Evolutionary conservation across 108 stramenopile genomes (phyloP), one percentile per base, ranked within the genome.

Genomic region (Cyclotella choctawhatcheeana): DNA sequence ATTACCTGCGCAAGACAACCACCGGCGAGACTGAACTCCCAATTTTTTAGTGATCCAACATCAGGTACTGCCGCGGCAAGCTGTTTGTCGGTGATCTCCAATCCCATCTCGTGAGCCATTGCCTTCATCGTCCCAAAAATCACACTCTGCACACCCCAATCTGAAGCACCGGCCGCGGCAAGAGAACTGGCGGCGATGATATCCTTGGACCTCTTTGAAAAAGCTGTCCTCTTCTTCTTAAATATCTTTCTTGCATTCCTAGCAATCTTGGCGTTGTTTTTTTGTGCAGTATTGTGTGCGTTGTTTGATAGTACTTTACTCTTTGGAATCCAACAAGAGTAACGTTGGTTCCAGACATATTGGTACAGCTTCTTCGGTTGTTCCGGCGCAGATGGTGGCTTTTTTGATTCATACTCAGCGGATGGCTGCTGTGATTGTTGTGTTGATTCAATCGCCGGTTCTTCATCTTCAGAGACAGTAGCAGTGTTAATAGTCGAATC

Each of bases 111-210:
- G 4, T 48, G 17, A n/a, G 47, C 47, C 8, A 48, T n/a, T 17
- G 47, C 47, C 17, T 48, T 48, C n/a, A 48, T 17, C n/a, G 47
- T 48, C 4, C 47, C 47, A 48, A 48, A 48, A n/a, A 48, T 48
- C 4, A 48, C 47, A n/a, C 47, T n/a, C n/a, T 48, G 47, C 8
- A 48, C 47, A 48, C 47, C 47, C 8, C 17, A 48, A n/a, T 48
- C 47, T 4, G 47, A 48, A 17, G 47, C 47, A n/a, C 47, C 47
- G 4, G n/a, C 47, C 18, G 47, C 17, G 4, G 47, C 47, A 48
- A 48, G 12, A n/a, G 47, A 48, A 48, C 47, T 48, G 47, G 4
- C 47, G 4, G 47, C 8, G 12, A n/a, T n/a, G n/a, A n/a, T n/a
- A n/a, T n/a, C n/a, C n/a, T n/a, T n/a, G n/a, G n/a, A n/a, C n/a